phyloP scores from a whole-genome alignment of 2,329 filamentous ascomycete species.

The Claviceps pazoutovae region DNA sequence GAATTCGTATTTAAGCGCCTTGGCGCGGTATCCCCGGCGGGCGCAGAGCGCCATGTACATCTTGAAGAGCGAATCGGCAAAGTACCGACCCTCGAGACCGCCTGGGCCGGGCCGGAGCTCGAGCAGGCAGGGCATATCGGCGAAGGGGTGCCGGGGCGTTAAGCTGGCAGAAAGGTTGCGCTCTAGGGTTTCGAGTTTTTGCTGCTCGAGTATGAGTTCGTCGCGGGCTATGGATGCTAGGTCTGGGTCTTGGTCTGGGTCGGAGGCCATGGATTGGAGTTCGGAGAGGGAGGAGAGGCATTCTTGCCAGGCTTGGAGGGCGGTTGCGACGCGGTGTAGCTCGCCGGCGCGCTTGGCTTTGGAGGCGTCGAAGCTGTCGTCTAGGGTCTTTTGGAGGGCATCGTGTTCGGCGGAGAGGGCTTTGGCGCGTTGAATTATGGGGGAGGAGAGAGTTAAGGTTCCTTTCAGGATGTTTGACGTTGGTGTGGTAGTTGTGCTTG shows the following conservation, averaged over 20 bases:
- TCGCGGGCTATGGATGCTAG: constrained; percentile 67
- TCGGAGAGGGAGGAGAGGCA: constrained; percentile 39
- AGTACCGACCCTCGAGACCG: constrained; percentile 80
- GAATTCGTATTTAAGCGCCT: constrained; percentile 67
- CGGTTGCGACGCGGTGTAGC: constrained; percentile 40
- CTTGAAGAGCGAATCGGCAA: constrained; percentile 70
- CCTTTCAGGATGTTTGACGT: neutral
- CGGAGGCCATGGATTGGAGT: constrained; percentile 34
- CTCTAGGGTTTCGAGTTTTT: constrained; percentile 48
- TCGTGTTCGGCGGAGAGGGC: constrained; percentile 44
- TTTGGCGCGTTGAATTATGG: constrained; percentile 46
- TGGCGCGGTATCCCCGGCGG: constrained; percentile 49
- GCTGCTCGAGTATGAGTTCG: constrained; percentile 56
- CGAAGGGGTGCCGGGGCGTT: constrained; percentile 81
- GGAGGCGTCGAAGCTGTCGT: constrained; percentile 39
- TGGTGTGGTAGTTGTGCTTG: neutral
- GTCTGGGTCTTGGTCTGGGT: constrained; percentile 45
- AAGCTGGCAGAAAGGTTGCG: constrained; percentile 60
- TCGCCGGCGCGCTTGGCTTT: constrained; percentile 48
- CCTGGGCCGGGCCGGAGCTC: constrained; percentile 89
- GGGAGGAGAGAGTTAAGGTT: constrained; percentile 29
- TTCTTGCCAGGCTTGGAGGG: constrained; percentile 44
- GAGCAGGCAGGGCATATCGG: constrained; percentile 74
- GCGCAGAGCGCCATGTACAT: constrained; percentile 82
- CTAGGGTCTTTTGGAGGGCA: constrained; percentile 35